phyloP scores from a whole-genome alignment of 2,329 filamentous ascomycete species.

The Trichoderma sp. region DNA sequence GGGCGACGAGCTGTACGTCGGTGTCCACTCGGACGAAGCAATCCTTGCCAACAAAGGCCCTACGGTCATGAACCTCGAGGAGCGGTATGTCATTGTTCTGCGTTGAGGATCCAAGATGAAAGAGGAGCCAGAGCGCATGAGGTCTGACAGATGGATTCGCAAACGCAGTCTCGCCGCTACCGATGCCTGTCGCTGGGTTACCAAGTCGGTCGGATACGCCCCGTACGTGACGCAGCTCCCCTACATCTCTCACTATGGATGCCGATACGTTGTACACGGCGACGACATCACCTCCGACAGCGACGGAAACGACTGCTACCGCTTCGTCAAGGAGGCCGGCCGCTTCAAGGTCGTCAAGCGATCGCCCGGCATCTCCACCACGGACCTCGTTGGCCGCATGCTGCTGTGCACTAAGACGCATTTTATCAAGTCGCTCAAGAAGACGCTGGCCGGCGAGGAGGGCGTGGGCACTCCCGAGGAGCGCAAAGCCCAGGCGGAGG shows the following conservation, averaged over 20 bases:
- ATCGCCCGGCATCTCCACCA: constrained; percentile 95
- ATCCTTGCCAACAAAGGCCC: constrained; percentile 97
- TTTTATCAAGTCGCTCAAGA: constrained; percentile 81
- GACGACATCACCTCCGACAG: constrained; percentile 97
- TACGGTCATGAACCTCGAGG: constrained; percentile 91
- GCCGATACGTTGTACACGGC: constrained; percentile 92
- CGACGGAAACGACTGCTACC: constrained; percentile 93
- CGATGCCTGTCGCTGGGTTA: constrained; percentile 94
- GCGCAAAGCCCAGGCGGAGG: constrained; percentile 61
- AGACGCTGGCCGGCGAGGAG: constrained; percentile 68
- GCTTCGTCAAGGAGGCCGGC: constrained; percentile 91
- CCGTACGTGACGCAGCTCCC: constrained; percentile 93
- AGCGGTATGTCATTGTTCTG: constrained; percentile 61
- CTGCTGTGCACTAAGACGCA: constrained; percentile 92
- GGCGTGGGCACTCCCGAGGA: constrained; percentile 71
- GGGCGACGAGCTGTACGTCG: constrained; percentile 84
- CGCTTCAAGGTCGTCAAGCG: constrained; percentile 97
- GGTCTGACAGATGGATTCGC: constrained; percentile 8
- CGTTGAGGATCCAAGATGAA: neutral
- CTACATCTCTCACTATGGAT: constrained; percentile 95
- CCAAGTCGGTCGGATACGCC: constrained; percentile 77
- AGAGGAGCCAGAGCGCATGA: neutral
- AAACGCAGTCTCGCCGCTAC: constrained; percentile 74
- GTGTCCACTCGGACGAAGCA: constrained; percentile 92
- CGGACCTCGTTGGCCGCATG: constrained; percentile 97